Conservation (phyloP, 2,329 filamentous ascomycete species). For the Aspergillus aculeatinus region DNA sequence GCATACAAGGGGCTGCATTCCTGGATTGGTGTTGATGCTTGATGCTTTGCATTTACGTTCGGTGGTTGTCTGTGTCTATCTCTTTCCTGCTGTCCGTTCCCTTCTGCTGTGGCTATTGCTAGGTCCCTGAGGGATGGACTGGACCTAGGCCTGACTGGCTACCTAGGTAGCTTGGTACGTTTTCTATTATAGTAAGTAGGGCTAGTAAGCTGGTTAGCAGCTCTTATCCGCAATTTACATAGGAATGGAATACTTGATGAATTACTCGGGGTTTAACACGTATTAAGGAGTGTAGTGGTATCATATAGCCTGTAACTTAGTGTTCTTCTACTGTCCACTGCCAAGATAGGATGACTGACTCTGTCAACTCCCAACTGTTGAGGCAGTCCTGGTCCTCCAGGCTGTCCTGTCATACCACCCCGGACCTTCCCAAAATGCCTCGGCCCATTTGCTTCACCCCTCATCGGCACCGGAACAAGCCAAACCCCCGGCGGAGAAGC, state of each 20-base stretch:
- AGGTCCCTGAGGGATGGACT: background rate
- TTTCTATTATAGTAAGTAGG: conserved; percentile 3
- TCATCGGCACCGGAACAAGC: conserved; percentile 14
- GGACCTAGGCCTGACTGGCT: background rate
- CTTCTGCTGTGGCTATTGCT: conserved; percentile 2
- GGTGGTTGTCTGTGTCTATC: background rate
- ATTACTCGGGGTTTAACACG: no score
- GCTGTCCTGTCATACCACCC: background rate
- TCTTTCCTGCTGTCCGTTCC: background rate
- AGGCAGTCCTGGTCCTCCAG: no score
- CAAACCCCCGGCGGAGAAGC: conserved; percentile 10
- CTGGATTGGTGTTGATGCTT: conserved; percentile 6
- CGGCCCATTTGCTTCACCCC: conserved; percentile 8
- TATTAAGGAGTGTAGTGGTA: no score
- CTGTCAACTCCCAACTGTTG: no score
- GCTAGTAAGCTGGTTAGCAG: background rate
- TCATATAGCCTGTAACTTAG: no score
- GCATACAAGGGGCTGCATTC: conserved; percentile 8
- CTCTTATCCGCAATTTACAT: background rate
- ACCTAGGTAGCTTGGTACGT: conserved; percentile 5
- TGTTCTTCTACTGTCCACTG: no score
- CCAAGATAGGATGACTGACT: no score
- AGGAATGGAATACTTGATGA: background rate
- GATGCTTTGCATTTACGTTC: conserved; percentile 1
- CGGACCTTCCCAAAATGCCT: conserved; percentile 7